Evolutionary conservation across 176 grass and related monocot genomes (phyloP), one percentile per base, ranked within the genome.

Genomic region (Otatea glauca): DNA sequence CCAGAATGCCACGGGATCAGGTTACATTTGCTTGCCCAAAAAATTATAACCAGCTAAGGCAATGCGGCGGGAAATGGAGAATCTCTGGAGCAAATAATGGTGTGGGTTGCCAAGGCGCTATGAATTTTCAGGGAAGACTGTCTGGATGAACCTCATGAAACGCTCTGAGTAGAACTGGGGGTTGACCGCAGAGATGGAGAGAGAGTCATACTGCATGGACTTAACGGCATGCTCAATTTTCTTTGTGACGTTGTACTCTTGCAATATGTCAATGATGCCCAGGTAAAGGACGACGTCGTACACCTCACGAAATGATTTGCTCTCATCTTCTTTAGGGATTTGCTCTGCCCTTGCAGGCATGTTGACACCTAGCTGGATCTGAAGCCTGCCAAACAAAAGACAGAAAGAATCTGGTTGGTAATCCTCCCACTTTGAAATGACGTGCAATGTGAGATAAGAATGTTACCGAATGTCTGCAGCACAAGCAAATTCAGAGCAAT

Each of bases 261-360:
- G 97, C 79, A 99, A 62, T 68, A 99, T 99, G 83, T 96, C 97
- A n/a, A 99, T 99, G 84, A 99, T 99, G 27, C 97, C 97, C 21
- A 99, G 84, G 86, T 99, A 99, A 18, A 99, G 86, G 77, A 99
- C 97, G 5, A 99, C 97, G 12, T 96, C 97, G 12, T 91, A 99
- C 68, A 96, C 89, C 75, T 99, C 88, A 29, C 84, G 55, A 65
- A 91, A 91, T 6, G 87, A 86, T 78, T 99, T 90, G 49, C 73
- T 88, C 62, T 93, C 82, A 0, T 92, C 89, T 73, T 93, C 85
- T 49, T 62, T 79, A 3, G 76, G 80, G 68, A 62, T 92, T 64
- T 94, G 88, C 78, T 99, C 91, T 4, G 97, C 97, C 69, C 93
- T 90, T 9, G 93, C 93, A 5, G 97, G 97, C 97, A 99, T 88